Base-by-base conservation (phyloP, 2,329 filamentous ascomycete species). In the Aspergillus japonicus region DNA sequence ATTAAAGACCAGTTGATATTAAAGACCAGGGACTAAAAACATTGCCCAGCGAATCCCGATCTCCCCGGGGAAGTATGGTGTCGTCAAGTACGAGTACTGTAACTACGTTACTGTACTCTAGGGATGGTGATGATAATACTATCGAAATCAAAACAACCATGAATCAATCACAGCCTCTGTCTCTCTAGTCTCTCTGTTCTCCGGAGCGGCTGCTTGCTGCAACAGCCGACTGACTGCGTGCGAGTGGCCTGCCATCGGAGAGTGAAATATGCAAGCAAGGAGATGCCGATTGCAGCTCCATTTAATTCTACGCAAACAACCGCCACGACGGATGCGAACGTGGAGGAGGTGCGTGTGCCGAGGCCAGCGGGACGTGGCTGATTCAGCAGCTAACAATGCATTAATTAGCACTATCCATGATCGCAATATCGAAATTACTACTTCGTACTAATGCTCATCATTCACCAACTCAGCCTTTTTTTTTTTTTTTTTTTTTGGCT, bases 271-370 rank as follows among this genome's bases (percentile, higher is more conserved):
- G 33, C 39, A 54, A 31, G 53, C 29, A 33, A 52, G 21, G 44
- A 19, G 33, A 29, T 56, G 16, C 58, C 61, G 58, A 50, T 53
- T 58, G 61, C 61, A 59, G 61, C 58, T 42, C 39, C 14, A 42
- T 19, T 42, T 16, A 54, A 57, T 59, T 53, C 19, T 47, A 55
- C 53, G 53, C 53, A 55, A 55, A 55, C 53, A 55, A 48, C 42
- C 24, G 42, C 47, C 47, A 55, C 53, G 33, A 47, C 58, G 54
- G 52, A 64, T 61, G 63, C 61, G 56, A 62, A 64, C 57, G 58
- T 61, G 61, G 47, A 57, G 56, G 51, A n/a, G 61, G 61, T 63
- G 63, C 63, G 61, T 64, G 63, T 24, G 49, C 56, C 35, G 51
- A 56, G 57, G 44, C 33, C 12, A 52, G 21, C 29, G 16, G 60